Percentiles rank a stretch among this genome's conserved stretches.
Evolutionary conservation across 306 rosid genomes (phyloP).

Genomic region (Fragaria nilgerrensis): DNA sequence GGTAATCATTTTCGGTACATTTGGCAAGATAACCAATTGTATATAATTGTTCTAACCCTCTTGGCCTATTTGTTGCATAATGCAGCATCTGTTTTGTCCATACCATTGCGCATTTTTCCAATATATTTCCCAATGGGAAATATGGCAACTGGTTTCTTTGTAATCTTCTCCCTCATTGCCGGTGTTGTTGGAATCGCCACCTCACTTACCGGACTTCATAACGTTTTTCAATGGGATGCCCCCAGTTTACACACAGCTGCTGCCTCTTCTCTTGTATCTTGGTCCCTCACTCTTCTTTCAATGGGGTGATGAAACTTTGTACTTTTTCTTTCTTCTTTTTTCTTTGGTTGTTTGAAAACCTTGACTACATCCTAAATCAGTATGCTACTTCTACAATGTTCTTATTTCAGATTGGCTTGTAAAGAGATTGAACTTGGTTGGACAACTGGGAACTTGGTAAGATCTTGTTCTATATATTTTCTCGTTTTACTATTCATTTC

Average conservation of each 20-base stretch:
- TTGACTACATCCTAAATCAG: not conserved
- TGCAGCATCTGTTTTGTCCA: slow-evolving; percentile 66
- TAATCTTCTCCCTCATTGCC: slow-evolving; percentile 69
- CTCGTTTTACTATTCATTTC: too few species aligned
- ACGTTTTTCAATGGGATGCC: slow-evolving; percentile 48
- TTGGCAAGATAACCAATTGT: not conserved
- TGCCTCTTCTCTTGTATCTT: slow-evolving; percentile 60
- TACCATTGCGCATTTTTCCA: slow-evolving; percentile 70
- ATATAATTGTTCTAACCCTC: not conserved
- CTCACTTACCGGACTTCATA: slow-evolving; percentile 61
- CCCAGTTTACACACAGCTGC: slow-evolving; percentile 61
- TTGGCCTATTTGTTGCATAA: not conserved
- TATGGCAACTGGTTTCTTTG: slow-evolving; percentile 74
- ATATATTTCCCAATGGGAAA: slow-evolving; percentile 84
- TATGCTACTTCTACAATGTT: not conserved
- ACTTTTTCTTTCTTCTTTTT: not conserved
- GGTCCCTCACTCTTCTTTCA: slow-evolving; percentile 73
- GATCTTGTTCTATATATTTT: not conserved
- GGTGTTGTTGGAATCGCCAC: slow-evolving; percentile 85
- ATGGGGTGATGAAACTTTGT: slow-evolving; percentile 59
- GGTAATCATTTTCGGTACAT: slow-evolving; percentile 31
- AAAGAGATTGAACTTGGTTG: slow-evolving; percentile 87
- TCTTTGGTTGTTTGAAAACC: not conserved
- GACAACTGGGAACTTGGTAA: slow-evolving; percentile 73
- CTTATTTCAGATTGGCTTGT: slow-evolving; percentile 69